Evolutionary conservation across 163 green algal species (phyloP).

Genomic region (Dunaliella salina): DNA sequence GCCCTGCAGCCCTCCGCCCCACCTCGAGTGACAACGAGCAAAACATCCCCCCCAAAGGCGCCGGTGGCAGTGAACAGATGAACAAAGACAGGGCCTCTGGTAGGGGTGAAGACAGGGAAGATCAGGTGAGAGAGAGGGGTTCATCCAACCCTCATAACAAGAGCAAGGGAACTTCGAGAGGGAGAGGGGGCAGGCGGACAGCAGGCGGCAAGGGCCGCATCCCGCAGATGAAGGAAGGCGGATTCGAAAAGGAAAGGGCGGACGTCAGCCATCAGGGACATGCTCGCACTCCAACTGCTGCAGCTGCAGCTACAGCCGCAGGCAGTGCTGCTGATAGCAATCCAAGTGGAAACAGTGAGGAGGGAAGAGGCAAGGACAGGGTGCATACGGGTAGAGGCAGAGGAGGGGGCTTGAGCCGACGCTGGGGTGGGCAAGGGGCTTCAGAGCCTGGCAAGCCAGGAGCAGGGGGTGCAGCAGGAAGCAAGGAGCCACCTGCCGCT

Average conservation of each 20-base stretch:
- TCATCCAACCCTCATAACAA: not conserved
- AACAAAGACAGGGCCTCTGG: no score
- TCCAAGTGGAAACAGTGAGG: not conserved
- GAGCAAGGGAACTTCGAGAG: not conserved
- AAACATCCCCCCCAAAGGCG: not conserved
- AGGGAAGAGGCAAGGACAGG: not conserved
- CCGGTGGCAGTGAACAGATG: not conserved
- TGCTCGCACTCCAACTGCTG: no score
- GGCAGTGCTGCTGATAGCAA: not conserved
- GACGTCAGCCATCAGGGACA: not conserved
- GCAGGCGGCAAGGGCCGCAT: not conserved
- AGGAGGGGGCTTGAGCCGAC: not conserved
- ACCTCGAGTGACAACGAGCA: not conserved
- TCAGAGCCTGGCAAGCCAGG: not conserved
- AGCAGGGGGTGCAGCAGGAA: not conserved
- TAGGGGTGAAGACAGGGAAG: not conserved
- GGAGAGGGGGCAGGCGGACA: not conserved
- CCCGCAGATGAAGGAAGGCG: not conserved
- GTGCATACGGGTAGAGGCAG: not conserved
- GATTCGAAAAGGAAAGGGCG: not conserved
- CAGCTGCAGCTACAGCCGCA: not conserved
- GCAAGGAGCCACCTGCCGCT: not conserved
- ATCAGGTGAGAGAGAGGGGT: not conserved
- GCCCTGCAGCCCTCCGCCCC: not conserved
- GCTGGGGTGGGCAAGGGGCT: not conserved